A percentile compares a stretch with the other conserved stretches of the same genome.
Evolutionary conservation across 306 rosid species (phyloP).

Genomic region (Prunus davidiana): DNA sequence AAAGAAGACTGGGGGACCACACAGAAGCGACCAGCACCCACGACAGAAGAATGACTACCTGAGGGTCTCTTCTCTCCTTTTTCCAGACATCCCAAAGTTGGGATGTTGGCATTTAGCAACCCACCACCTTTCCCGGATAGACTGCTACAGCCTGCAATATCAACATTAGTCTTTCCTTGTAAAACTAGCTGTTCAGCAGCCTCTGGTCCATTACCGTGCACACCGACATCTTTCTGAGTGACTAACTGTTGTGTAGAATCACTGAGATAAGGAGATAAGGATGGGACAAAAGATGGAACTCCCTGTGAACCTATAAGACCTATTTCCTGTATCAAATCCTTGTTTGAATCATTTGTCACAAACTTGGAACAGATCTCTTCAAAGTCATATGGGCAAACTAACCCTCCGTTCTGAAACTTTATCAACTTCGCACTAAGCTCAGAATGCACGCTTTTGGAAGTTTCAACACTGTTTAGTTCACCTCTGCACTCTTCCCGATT

Average conservation of each 20-base stretch:
- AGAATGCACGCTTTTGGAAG: slow-evolving; percentile 33
- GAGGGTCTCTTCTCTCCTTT: slow-evolving; percentile 40
- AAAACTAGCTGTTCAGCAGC: slow-evolving; percentile 38
- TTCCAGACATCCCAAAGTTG: slow-evolving; percentile 35
- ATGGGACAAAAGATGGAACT: slow-evolving; percentile 53
- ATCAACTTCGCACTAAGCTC: slow-evolving; percentile 59
- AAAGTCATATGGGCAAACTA: slow-evolving; percentile 65
- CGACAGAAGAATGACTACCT: slow-evolving; percentile 40
- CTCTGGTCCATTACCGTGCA: slow-evolving; percentile 32
- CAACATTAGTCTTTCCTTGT: slow-evolving; percentile 39
- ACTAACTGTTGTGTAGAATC: slow-evolving; percentile 40
- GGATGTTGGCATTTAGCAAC: slow-evolving; percentile 36
- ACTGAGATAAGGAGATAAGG: slow-evolving; percentile 48
- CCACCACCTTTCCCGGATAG: slow-evolving; percentile 34
- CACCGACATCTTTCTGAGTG: slow-evolving; percentile 40
- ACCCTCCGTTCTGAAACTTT: slow-evolving; percentile 64
- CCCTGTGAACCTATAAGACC: slow-evolving; percentile 85
- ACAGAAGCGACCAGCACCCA: slow-evolving; percentile 56
- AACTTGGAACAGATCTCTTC: slow-evolving; percentile 77
- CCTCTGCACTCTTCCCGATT: slow-evolving; percentile 42
- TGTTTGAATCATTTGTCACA: slow-evolving; percentile 68
- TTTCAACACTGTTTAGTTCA: slow-evolving; percentile 42
- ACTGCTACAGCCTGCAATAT: slow-evolving; percentile 29
- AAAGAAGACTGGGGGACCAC: slow-evolving; percentile 80
- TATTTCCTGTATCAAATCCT: slow-evolving; percentile 64